These are phyloP conservation scores for Ceratocystis variospora DNA, from an alignment of 2,329 filamentous ascomycete species.

Conservation along the genomic window DNA sequence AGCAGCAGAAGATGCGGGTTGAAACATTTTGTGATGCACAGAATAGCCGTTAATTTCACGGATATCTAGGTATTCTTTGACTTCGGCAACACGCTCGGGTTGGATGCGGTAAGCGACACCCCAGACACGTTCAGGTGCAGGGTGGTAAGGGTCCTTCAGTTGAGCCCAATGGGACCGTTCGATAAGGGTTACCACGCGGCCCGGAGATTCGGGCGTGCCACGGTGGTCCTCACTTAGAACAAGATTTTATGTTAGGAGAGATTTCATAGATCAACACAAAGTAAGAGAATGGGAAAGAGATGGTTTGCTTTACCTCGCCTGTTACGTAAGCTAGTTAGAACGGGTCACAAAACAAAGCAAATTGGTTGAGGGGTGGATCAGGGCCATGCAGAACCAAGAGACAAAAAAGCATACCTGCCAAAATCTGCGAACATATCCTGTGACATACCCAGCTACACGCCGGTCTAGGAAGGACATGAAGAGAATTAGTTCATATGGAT, in stretches of 20 bases:
- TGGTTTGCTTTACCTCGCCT: slow-evolving; percentile 1
- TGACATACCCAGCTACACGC: slow-evolving; percentile 77
- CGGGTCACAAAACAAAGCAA: neutral
- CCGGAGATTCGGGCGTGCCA: slow-evolving; percentile 74
- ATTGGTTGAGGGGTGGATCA: neutral
- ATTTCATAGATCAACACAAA: too few species aligned
- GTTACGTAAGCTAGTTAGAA: slow-evolving; percentile 1
- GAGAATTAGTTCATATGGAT: neutral
- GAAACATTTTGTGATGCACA: slow-evolving; percentile 79
- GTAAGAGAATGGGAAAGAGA: neutral
- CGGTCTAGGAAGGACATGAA: slow-evolving; percentile 43
- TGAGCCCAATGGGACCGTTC: slow-evolving; percentile 70
- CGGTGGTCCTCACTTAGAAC: slow-evolving; percentile 74
- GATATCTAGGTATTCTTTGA: slow-evolving; percentile 83
- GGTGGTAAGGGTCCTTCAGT: slow-evolving; percentile 52
- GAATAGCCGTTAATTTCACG: slow-evolving; percentile 96
- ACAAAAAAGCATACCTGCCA: slow-evolving; percentile 70
- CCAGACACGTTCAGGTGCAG: slow-evolving; percentile 60
- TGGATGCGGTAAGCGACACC: slow-evolving; percentile 83
- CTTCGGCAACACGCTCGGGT: slow-evolving; percentile 57
- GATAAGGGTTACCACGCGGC: slow-evolving; percentile 86
- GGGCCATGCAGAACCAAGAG: neutral
- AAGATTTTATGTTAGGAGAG: too few species aligned
- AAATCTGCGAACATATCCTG: slow-evolving; percentile 85
- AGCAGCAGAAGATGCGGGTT: slow-evolving; percentile 36